A percentile compares a stretch with the other conserved stretches of the same genome.
phyloP scores from a whole-genome alignment of 768 basidiomycete species.

The Ramaria sp. region DNA sequence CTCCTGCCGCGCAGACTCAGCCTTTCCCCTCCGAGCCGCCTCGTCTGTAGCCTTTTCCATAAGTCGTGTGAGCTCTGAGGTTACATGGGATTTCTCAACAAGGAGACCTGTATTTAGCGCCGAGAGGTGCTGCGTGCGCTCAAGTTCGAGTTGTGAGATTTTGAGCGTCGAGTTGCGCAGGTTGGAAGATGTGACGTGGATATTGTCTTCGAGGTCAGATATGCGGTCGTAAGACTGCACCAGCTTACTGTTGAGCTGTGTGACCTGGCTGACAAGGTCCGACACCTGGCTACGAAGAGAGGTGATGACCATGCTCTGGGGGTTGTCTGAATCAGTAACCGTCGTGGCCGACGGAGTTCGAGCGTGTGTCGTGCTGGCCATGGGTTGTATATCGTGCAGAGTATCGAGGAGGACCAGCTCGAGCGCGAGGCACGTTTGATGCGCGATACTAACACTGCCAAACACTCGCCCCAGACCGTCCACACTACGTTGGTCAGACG shows the following conservation, averaged over 20 bases:
- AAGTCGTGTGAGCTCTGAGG: conserved; percentile 79
- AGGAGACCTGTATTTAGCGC: conserved; percentile 85
- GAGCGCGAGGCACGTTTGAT: conserved; percentile 1
- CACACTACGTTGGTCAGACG: background rate
- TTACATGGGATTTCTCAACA: conserved; percentile 87
- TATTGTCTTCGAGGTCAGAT: conserved; percentile 84
- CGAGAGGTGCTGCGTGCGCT: conserved; percentile 78
- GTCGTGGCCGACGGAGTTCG: background rate
- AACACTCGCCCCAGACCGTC: background rate
- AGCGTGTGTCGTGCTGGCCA: background rate
- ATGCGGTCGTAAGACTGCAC: conserved; percentile 87
- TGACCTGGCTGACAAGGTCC: conserved; percentile 83
- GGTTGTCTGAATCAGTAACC: conserved; percentile 31
- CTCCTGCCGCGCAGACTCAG: conserved; percentile 66
- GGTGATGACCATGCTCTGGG: conserved; percentile 73
- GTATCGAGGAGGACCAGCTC: conserved; percentile 2
- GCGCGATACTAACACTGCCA: conserved; percentile 1
- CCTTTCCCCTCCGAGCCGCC: conserved; percentile 81
- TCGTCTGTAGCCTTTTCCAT: conserved; percentile 96
- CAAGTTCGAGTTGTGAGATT: conserved; percentile 71
- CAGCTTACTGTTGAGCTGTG: conserved; percentile 84
- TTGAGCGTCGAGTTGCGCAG: conserved; percentile 51
- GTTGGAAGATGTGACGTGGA: conserved; percentile 55
- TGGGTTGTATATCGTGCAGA: background rate
- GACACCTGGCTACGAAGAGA: conserved; percentile 74